Percentiles rank a stretch among this genome's conserved stretches.
These are phyloP conservation scores for Vitis labrusca DNA, from an alignment of 164 flowering plant species.

Conservation along the genomic window DNA sequence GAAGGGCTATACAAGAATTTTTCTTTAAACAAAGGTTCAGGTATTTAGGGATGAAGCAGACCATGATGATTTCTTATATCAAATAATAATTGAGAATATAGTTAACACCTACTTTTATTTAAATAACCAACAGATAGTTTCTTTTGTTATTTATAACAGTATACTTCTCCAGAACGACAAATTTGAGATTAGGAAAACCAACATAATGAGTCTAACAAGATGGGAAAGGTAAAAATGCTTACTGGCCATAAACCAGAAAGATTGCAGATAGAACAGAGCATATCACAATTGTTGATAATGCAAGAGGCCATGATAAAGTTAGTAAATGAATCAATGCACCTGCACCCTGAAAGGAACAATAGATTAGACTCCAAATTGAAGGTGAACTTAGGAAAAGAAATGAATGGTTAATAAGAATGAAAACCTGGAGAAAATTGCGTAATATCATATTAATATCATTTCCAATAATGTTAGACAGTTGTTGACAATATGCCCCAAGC, in stretches of 20 bases:
- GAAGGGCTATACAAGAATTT: too few relatives aligned
- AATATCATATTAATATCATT: slow-evolving; percentile 27
- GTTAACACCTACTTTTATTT: neutral
- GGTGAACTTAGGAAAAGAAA: neutral
- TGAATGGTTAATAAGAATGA: neutral
- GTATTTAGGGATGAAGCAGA: too few relatives aligned
- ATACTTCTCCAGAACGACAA: neutral
- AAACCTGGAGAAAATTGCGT: slow-evolving; percentile 36
- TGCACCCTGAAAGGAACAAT: slow-evolving; percentile 22
- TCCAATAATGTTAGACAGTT: slow-evolving; percentile 27
- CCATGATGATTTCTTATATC: too few relatives aligned
- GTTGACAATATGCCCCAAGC: slow-evolving; percentile 38
- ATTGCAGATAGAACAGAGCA: slow-evolving; percentile 24
- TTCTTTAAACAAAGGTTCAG: too few relatives aligned
- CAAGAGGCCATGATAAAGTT: slow-evolving; percentile 34
- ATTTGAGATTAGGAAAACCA: neutral
- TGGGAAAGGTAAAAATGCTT: slow-evolving; percentile 7
- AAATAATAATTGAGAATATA: too few relatives aligned
- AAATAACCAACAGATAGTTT: neutral
- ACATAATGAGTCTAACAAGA: neutral
- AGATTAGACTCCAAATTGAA: slow-evolving; percentile 2
- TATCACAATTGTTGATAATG: slow-evolving; percentile 26
- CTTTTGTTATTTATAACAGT: neutral
- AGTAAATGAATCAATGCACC: slow-evolving; percentile 36
- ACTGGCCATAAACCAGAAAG: slow-evolving; percentile 31